phyloP scores from a whole-genome alignment of 2,329 filamentous ascomycete genomes.

The Ophidiomyces ophidiicola region DNA sequence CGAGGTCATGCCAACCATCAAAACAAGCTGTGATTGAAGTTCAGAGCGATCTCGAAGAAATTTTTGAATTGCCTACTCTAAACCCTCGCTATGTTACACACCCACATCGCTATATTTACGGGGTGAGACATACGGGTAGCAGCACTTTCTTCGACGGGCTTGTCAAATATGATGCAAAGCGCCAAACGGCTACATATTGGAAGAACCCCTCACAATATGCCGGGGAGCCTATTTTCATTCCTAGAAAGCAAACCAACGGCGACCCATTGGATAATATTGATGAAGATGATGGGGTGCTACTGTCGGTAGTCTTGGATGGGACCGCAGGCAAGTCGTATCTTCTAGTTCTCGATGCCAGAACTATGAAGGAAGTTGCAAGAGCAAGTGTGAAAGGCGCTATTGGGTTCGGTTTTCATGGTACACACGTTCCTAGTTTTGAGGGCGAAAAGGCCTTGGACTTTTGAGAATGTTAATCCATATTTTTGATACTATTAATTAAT shows the following conservation, averaged over 20 bases:
- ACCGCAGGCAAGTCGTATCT: constrained; percentile 40
- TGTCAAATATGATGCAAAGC: constrained; percentile 41
- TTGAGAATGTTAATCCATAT: too few relatives aligned
- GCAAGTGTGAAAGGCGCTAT: constrained; percentile 40
- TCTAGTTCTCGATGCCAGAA: constrained; percentile 40
- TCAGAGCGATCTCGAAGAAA: constrained; percentile 16
- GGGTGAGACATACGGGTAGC: constrained; percentile 34
- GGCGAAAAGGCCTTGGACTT: constrained; percentile 3
- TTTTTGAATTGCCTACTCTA: constrained; percentile 40
- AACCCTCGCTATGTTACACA: constrained; percentile 36
- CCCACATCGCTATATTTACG: constrained; percentile 41
- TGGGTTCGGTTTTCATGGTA: constrained; percentile 44
- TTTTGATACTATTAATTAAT: too few relatives aligned
- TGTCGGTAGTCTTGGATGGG: constrained; percentile 44
- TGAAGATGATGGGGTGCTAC: constrained; percentile 43
- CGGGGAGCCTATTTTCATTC: constrained; percentile 44
- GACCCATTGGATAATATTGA: constrained; percentile 5
- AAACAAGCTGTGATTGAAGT: constrained; percentile 21
- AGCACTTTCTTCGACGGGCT: constrained; percentile 42
- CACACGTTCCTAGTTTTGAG: constrained; percentile 22
- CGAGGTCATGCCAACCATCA: background rate
- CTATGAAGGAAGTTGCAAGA: constrained; percentile 39
- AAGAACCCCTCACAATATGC: constrained; percentile 39
- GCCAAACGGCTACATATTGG: constrained; percentile 33
- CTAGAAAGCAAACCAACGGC: constrained; percentile 25